These are phyloP conservation scores for Aureobasidium sp. DNA, from an alignment of 2,329 filamentous ascomycete genomes.

Conservation along the genomic window DNA sequence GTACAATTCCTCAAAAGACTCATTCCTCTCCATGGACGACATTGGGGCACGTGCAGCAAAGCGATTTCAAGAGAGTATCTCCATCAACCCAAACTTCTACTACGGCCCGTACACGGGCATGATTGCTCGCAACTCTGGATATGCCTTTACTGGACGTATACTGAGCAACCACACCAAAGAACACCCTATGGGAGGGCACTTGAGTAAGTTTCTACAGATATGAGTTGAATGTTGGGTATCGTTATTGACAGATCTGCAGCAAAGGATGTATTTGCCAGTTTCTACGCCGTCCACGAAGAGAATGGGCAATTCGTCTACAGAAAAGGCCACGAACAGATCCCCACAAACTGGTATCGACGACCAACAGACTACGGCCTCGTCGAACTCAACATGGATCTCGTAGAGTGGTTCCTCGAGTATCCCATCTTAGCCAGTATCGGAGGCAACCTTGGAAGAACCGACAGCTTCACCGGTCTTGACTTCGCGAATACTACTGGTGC, in stretches of 20 bases:
- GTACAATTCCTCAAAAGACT: slow-evolving; percentile 25
- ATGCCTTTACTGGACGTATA: slow-evolving; percentile 28
- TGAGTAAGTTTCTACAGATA: slow-evolving; percentile 20
- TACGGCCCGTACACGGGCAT: slow-evolving; percentile 23
- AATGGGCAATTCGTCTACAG: slow-evolving; percentile 25
- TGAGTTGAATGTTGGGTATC: neutral
- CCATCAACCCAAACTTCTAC: slow-evolving; percentile 26
- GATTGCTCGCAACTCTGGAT: slow-evolving; percentile 20
- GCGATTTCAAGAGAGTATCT: slow-evolving; percentile 22
- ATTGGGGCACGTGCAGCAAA: slow-evolving; percentile 23
- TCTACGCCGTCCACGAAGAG: slow-evolving; percentile 26
- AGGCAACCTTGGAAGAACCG: slow-evolving; percentile 27
- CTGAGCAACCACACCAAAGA: slow-evolving; percentile 32
- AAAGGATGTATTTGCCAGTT: slow-evolving; percentile 24
- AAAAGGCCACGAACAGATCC: slow-evolving; percentile 33
- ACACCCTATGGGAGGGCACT: slow-evolving; percentile 27
- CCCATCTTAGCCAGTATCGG: slow-evolving; percentile 27
- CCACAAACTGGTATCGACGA: slow-evolving; percentile 32
- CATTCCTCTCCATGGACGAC: slow-evolving; percentile 22
- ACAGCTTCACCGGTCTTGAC: slow-evolving; percentile 29
- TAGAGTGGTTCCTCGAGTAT: slow-evolving; percentile 17
- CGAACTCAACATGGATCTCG: slow-evolving; percentile 18
- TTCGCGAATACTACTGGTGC: slow-evolving; percentile 30
- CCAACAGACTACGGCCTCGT: slow-evolving; percentile 23
- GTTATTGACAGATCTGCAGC: slow-evolving; percentile 20